phyloP scores from a whole-genome alignment of 768 basidiomycete genomes.

The Russula lepida region DNA sequence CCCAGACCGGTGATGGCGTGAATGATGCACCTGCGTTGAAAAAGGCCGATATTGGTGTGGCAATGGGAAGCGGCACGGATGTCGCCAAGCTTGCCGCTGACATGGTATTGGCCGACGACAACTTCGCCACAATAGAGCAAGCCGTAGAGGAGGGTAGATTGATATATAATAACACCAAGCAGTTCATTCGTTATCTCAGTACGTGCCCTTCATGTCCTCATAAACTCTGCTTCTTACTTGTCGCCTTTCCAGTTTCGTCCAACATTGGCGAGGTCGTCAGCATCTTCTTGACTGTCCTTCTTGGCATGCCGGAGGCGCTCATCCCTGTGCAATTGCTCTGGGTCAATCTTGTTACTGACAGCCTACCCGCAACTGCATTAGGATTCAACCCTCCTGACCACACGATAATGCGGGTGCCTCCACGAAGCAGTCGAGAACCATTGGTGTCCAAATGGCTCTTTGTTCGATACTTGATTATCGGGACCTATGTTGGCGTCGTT shows the following conservation, averaged over 20 bases:
- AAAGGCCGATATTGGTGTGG: conserved; percentile 96
- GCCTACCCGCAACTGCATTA: conserved; percentile 91
- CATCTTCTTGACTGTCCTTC: conserved; percentile 93
- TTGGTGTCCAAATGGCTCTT: conserved; percentile 91
- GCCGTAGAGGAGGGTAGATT: conserved; percentile 96
- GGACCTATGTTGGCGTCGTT: conserved; percentile 87
- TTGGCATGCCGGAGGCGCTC: conserved; percentile 99
- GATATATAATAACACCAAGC: conserved; percentile 99
- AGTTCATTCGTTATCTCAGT: conserved; percentile 99
- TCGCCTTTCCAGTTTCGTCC: conserved; percentile 57
- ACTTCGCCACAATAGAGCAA: conserved; percentile 93
- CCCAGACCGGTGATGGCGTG: conserved; percentile 90
- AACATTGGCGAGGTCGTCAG: conserved; percentile 97
- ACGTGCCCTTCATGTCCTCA: conserved; percentile 27
- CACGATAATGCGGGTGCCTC: conserved; percentile 93
- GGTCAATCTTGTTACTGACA: conserved; percentile 98
- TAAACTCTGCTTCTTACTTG: conserved; percentile 7
- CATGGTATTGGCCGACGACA: conserved; percentile 95
- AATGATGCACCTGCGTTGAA: conserved; percentile 97
- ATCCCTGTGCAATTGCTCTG: conserved; percentile 97
- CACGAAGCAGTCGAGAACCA: conserved; percentile 83
- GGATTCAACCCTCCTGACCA: conserved; percentile 98
- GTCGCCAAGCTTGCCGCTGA: conserved; percentile 97
- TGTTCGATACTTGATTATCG: conserved; percentile 91
- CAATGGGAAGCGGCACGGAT: conserved; percentile 98